Percentiles rank a stretch among this genome's conserved stretches.
phyloP scores from a whole-genome alignment of 2,329 filamentous ascomycete genomes.

The Camptophora hylomeconis region DNA sequence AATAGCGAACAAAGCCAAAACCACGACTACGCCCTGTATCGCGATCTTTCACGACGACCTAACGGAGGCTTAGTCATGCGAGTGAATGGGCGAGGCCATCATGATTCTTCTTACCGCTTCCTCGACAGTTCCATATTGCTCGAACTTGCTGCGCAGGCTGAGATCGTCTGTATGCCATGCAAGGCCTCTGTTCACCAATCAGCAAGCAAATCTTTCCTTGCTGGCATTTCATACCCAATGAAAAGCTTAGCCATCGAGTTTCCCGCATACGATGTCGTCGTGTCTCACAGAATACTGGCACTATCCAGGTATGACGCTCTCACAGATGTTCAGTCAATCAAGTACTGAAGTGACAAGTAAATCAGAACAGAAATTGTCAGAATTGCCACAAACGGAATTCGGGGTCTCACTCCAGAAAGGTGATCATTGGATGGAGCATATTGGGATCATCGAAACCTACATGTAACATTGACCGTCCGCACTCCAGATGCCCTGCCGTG shows the following conservation, averaged over 20 bases:
- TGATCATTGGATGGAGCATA: no score
- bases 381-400: background rate
- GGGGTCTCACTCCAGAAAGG: background rate
- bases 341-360: background rate
- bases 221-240: conserved; percentile 14
- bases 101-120: conserved; percentile 64
- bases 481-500: no score
- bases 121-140: conserved; percentile 79
- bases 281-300: background rate
- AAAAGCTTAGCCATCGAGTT: conserved; percentile 17
- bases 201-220: conserved; percentile 6
- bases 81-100: background rate
- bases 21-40: conserved; percentile 93
- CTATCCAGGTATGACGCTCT: background rate
- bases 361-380: background rate
- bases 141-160: conserved; percentile 79
- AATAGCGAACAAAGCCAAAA: conserved; percentile 91
- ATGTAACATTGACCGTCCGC: no score
- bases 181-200: conserved; percentile 56
- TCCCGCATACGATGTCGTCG: background rate
- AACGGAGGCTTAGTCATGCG: conserved; percentile 7
- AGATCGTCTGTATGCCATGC: conserved; percentile 95
- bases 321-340: background rate
- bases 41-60: conserved; percentile 97
- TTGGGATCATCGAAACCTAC: no score